Evolutionary conservation across 164 flowering plant genomes (phyloP).

Genomic region (Macadamia tetraphylla): DNA sequence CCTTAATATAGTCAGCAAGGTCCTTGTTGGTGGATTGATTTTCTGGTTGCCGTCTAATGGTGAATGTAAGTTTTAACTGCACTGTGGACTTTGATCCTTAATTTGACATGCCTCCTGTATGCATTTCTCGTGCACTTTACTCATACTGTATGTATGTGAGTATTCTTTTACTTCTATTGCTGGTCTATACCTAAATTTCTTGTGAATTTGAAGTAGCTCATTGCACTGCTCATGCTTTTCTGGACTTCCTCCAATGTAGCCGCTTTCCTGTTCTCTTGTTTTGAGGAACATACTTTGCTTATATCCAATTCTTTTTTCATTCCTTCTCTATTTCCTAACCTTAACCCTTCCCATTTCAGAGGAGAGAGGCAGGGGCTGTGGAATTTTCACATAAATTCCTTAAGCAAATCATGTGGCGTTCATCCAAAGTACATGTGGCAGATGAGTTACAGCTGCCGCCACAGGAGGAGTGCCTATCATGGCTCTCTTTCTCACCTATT

Average conservation of each 20-base stretch:
- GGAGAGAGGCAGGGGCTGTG: conserved; percentile 60
- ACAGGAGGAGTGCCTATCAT: conserved; percentile 72
- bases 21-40: too few relatives aligned
- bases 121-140: too few relatives aligned
- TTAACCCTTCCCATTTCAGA: conserved; percentile 33
- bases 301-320: not conserved
- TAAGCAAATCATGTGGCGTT: conserved; percentile 92
- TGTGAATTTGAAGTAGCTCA: too few relatives aligned
- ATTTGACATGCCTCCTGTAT: too few relatives aligned
- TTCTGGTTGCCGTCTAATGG: too few relatives aligned
- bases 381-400: conserved; percentile 67
- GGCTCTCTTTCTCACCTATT: conserved; percentile 79
- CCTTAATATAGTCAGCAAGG: too few relatives aligned
- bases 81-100: too few relatives aligned
- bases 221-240: not conserved
- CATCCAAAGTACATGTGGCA: conserved; percentile 71
- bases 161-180: not conserved
- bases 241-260: not conserved
- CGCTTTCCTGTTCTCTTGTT: not conserved
- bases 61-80: too few relatives aligned
- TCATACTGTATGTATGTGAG: not conserved
- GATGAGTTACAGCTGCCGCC: conserved; percentile 88
- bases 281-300: conserved; percentile 1
- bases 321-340: conserved; percentile 7
- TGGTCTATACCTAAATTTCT: not conserved